Base-by-base conservation (phyloP, 129 eudicot genomes). In the Tagetes erecta region DNA sequence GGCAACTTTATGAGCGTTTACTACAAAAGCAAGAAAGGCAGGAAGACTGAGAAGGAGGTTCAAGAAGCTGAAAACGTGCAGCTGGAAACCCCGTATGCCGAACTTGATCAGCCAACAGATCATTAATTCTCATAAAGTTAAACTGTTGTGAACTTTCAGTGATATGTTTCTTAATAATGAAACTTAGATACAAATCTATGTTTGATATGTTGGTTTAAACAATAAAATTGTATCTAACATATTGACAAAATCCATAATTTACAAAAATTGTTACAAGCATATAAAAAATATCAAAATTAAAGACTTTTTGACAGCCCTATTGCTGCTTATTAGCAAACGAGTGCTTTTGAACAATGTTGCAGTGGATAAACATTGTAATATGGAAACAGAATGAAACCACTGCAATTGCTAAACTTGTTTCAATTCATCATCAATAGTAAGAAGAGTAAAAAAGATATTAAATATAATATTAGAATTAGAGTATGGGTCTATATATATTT, bases 1-100 rank as follows among this genome's bases (percentile, higher is more conserved):
- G 98, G 98, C 2, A 93, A 92, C n/a, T 93, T 93, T 78, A 93
- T 93, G 98, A 80, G 89, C 10, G 88, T 86, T 77, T 93, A 86
- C 63, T 93, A 93, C 73, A 90, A 93, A 85, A 84, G 81, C 27
- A 93, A 93, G 96, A 93, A 93, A 81, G 98, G 98, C 9, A 82
- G 83, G 84, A 93, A 93, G 82, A 93, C 92, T 0, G 97, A 90
- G 68, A 90, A 93, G 70, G 98, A 93, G 76, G 92, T 93, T 42
- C 88, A 80, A 81, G 97, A 93, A 66, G 98, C 97, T n/a, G 95
- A 86, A 78, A 87, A 88, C n/a, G 96, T 84, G 64, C 33, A 63
- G 34, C 70, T 80, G 10, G 89, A 93, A 68, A 76, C 86, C 31
- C 81, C 89, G 3, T 79, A 83, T 75, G 86, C 79, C 20, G 86